Percentiles rank a stretch among this genome's conserved stretches.
These are phyloP conservation scores for Nannizziopsis arthrosporioides DNA, from an alignment of 2,329 filamentous ascomycete genomes.

Conservation along the genomic window DNA sequence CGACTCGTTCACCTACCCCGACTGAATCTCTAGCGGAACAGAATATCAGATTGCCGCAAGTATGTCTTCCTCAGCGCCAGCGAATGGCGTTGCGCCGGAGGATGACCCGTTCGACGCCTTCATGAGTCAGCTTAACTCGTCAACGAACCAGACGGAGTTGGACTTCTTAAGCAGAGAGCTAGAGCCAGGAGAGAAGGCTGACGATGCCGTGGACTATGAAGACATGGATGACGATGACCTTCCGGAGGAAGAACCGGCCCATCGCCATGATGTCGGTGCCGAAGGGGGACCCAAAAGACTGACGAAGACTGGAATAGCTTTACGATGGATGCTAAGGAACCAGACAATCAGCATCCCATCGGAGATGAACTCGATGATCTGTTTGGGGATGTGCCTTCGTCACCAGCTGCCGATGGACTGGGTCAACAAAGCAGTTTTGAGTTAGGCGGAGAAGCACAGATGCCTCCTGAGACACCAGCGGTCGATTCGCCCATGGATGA, in stretches of 20 bases:
- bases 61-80: slow-evolving; percentile 32
- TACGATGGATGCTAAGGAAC: slow-evolving; percentile 1
- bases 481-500: slow-evolving; percentile 3
- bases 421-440: slow-evolving; percentile 15
- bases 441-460: not conserved
- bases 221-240: slow-evolving; percentile 89
- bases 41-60: slow-evolving; percentile 8
- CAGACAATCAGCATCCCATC: slow-evolving; percentile 11
- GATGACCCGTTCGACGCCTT: slow-evolving; percentile 34
- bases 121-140: slow-evolving; percentile 33
- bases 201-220: slow-evolving; percentile 81
- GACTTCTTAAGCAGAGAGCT: slow-evolving; percentile 33
- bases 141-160: slow-evolving; percentile 23
- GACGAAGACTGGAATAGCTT: slow-evolving; percentile 8
- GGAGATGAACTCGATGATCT: slow-evolving; percentile 38
- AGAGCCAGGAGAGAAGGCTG: slow-evolving; percentile 61
- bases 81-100: slow-evolving; percentile 21
- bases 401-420: slow-evolving; percentile 25
- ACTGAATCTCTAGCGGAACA: slow-evolving; percentile 1
- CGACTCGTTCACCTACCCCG: not conserved
- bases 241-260: slow-evolving; percentile 54
- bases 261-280: slow-evolving; percentile 25
- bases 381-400: slow-evolving; percentile 36
- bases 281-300: slow-evolving; percentile 5
- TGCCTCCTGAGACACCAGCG: not conserved